Percentiles rank a stretch among this genome's conserved stretches.
phyloP scores from a whole-genome alignment of 2,329 filamentous ascomycete species.

The Aspergillus puulaauensis region DNA sequence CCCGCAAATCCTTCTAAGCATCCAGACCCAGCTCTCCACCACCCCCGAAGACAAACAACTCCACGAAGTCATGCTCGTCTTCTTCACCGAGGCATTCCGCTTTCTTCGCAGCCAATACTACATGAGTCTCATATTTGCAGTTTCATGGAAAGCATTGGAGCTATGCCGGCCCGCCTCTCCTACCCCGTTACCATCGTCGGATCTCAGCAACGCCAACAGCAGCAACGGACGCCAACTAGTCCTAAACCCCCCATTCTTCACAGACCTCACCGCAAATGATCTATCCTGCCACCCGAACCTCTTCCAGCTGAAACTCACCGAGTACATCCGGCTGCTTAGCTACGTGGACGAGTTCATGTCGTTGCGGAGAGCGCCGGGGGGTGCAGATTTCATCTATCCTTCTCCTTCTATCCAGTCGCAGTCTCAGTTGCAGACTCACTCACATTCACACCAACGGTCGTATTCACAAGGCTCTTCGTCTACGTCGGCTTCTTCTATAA shows the following conservation, averaged over 20 bases:
- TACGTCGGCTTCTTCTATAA: neutral
- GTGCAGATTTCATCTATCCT: neutral
- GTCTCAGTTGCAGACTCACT: neutral
- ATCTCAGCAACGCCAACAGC: neutral
- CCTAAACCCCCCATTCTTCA: neutral
- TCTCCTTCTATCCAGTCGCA: neutral
- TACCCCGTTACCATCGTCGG: neutral
- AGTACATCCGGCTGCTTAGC: slow-evolving; percentile 8
- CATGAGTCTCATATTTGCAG: slow-evolving; percentile 9
- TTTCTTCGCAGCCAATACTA: slow-evolving; percentile 15
- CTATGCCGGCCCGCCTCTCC: slow-evolving; percentile 1
- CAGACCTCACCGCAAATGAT: neutral
- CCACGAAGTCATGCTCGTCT: slow-evolving; percentile 14
- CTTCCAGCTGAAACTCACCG: slow-evolving; percentile 13
- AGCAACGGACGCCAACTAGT: neutral
- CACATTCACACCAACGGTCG: neutral
- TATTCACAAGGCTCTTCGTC: neutral
- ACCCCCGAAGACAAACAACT: slow-evolving; percentile 15
- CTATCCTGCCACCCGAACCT: neutral
- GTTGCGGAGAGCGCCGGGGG: slow-evolving; percentile 1
- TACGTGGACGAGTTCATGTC: slow-evolving; percentile 16
- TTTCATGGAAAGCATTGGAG: slow-evolving; percentile 14
- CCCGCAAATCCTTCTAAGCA: slow-evolving; percentile 16
- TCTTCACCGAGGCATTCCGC: slow-evolving; percentile 15
- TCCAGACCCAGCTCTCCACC: slow-evolving; percentile 13